Evolutionary conservation across 257 asterid species (phyloP), one percentile per base, ranked within the genome.

Genomic region (Jasminum sambac): DNA sequence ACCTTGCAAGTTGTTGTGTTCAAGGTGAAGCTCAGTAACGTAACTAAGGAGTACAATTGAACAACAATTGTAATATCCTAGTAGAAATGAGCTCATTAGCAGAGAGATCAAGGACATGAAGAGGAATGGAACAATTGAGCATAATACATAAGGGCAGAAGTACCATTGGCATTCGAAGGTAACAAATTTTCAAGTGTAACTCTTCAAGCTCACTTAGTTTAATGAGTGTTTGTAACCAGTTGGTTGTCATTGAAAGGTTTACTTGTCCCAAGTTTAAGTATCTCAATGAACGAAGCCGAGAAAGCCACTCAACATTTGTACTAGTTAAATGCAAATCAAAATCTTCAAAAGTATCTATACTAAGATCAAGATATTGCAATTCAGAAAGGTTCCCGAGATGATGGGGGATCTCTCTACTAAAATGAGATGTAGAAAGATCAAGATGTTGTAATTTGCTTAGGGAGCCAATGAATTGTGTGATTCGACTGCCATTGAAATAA

Each of bases 221-320:
- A 58, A 5, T n/a, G 11, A 79, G 25, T 66, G 64, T 25, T 60
- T 74, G 38, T 16, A 58, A 8, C 78, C 73, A 78, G 36, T 73
- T 70, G 23, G 19, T 58, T 64, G 64, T 60, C 23, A 5, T 16
- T 16, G 68, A 50, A 11, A 78, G 70, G 63, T 65, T 5, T 24
- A 30, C 71, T 16, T 7, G 4, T 21, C 46, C 2, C 30, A 80
- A 55, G 11, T 64, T 30, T 3, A 80, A 67, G 13, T 77, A 25
- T 25, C 57, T 69, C 25, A 73, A 41, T 21, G 48, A 72, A 38
- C 2, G 13, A 76, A 52, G 55, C 36, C 8, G 34, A 41, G 68
- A 69, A 36, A 74, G 5, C 83, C 77, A 78, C 0, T 66, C 67
- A 23, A 77, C 71, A 13, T 21, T 72, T 17, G 68, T 26, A 50